Base-by-base conservation (phyloP, 768 basidiomycete genomes). In the Amanita molliuscula region DNA sequence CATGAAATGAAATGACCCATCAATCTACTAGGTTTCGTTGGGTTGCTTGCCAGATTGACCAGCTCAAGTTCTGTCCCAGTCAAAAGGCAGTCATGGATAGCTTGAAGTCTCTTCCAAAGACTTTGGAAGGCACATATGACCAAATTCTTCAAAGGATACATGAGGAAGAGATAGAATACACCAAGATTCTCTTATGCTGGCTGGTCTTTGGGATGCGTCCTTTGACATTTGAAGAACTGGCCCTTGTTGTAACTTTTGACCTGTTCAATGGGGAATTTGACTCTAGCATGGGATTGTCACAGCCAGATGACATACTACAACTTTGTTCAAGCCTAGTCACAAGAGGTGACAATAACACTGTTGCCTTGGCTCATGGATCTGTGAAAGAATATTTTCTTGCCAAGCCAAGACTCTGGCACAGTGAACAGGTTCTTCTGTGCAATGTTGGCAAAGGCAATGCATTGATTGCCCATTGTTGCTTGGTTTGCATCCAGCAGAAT, bases 271-370 rank as follows among this genome's bases (percentile, higher is more conserved):
- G 33, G 10, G n/a, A 1, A n/a, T 36, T 47, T 47, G 45, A 47
- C 25, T 25, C 34, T 23, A 21, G 21, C 16, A 9, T 21, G 13
- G 23, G 13, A 34, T 31, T 46, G 31, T n/a, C 11, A 7, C 21
- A 31, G 23, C 16, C 33, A 23, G 34, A 47, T 21, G 18, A 47
- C 23, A 34, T 47, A 3, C 15, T 47, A 13, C 20, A 35, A 15
- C 8, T 47, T 10, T 47, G 45, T 21, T 47, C 45, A 34, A 47
- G 45, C 34, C 21, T 47, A 21, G 45, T 46, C 16, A 34, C 45
- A 46, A 33, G n/a, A 15, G 28, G 10, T 20, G 31, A 33, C n/a
- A 31, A 46, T 34, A 13, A 21, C 3, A 35, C 8, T 18, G 33
- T 46, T 18, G 31, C 9, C 13, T 28, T 46, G 15, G 45, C 45